These are phyloP conservation scores for Guyanaporus albipodus DNA, from an alignment of 768 basidiomycete genomes.

Conservation along the genomic window DNA sequence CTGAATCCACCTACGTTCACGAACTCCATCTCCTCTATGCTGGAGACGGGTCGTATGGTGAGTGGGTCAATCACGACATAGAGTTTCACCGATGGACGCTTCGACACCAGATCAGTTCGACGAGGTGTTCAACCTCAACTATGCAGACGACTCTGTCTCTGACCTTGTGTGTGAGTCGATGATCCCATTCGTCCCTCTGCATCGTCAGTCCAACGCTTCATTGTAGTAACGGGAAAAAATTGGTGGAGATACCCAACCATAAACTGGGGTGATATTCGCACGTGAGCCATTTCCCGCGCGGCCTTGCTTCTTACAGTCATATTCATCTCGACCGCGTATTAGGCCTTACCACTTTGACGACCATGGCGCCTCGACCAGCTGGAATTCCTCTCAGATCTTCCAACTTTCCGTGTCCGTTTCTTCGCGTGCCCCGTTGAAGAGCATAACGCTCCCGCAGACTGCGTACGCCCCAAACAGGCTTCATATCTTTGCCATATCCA, in stretches of 20 bases:
- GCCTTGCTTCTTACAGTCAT: background rate
- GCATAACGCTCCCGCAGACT: slow-evolving; percentile 41
- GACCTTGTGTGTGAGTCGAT: slow-evolving; percentile 32
- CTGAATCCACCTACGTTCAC: slow-evolving; percentile 36
- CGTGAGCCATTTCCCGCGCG: slow-evolving; percentile 38
- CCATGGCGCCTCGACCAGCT: slow-evolving; percentile 33
- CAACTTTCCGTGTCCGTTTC: slow-evolving; percentile 43
- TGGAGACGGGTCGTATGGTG: slow-evolving; percentile 37
- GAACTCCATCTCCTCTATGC: slow-evolving; percentile 48
- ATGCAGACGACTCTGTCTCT: slow-evolving; percentile 34
- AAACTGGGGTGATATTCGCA: slow-evolving; percentile 41
- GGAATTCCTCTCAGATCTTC: slow-evolving; percentile 42
- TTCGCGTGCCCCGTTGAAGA: slow-evolving; percentile 38
- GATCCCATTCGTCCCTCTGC: background rate
- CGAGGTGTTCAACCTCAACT: slow-evolving; percentile 35
- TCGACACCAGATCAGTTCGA: slow-evolving; percentile 29
- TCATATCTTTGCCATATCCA: slow-evolving; percentile 44
- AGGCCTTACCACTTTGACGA: slow-evolving; percentile 46
- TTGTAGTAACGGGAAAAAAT: slow-evolving; percentile 42
- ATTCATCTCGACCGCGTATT: background rate
- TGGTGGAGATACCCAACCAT: slow-evolving; percentile 42
- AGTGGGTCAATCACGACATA: slow-evolving; percentile 4
- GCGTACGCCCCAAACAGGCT: slow-evolving; percentile 32
- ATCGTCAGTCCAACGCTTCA: background rate
- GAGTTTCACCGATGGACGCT: background rate